Evolutionary conservation across 2,329 filamentous ascomycete genomes (phyloP), one percentile per base, ranked within the genome.

Genomic region (Monilinia polystroma): DNA sequence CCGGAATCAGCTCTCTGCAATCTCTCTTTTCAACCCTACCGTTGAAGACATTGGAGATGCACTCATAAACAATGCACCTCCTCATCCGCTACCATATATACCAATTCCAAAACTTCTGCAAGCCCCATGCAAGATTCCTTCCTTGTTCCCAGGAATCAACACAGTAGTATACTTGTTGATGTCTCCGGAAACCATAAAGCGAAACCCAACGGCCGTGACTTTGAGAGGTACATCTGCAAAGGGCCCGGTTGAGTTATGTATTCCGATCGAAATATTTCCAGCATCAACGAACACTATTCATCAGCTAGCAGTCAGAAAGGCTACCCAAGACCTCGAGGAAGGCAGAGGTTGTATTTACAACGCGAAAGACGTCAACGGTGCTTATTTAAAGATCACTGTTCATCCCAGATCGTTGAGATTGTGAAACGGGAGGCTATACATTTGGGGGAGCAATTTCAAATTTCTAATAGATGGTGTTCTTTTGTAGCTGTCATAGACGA

Each of bases 391-490:
- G 77, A 84, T 6, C 77, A 79, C 58, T 79, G 83, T 53, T 75
- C 80, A 4, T 80, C 80, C 20, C 81, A 80, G 4, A 88, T 88
- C 73, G 76, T 81, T 16, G 83, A 86, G 57, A 81, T 92, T 73
- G 83, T 87, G 0, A 83, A 89, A 74, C 82, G 83, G 1, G 89
- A 92, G 73, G 88, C 84, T 11, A 87, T 92, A 1, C 79, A 84
- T 0, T 79, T 92, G 0, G 89, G 90, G 0, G 81, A 87, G 16
- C 80, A 82, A 66, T 91, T 86, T 72, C 88, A 91, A 72, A 84
- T 92, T 11, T 85, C 82, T 2, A 85, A 88, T 1, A 90, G 88
- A 73, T 90, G 86, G 84, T 90, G 86, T 72, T 90, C 88, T 0
- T 93, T 92, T 69, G 85, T 92, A 3, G 90, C 90, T 2, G 81